phyloP scores from a whole-genome alignment of 2,329 filamentous ascomycete genomes.

The Neobulgaria alba region DNA sequence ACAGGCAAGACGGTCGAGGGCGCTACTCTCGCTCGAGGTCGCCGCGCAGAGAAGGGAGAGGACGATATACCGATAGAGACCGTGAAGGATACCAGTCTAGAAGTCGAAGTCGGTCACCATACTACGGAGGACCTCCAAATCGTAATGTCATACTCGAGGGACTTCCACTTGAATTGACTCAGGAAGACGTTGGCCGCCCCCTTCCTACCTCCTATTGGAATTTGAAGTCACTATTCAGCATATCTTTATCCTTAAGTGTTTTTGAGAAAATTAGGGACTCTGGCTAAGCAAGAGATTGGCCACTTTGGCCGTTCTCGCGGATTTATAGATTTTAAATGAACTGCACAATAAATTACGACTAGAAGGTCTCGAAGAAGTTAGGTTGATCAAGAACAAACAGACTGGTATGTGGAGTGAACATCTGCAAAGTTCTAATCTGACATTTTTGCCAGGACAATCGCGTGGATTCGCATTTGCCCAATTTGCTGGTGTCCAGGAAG shows the following conservation, averaged over 20 bases:
- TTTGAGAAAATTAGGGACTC: constrained; percentile 26
- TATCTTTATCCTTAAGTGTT: constrained; percentile 27
- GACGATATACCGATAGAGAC: constrained; percentile 28
- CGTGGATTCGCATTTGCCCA: constrained; percentile 48
- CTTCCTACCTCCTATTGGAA: constrained; percentile 21
- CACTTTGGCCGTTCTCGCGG: constrained; percentile 25
- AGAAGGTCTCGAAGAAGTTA: constrained; percentile 45
- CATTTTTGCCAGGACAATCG: constrained; percentile 36
- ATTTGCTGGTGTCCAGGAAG: constrained; percentile 40
- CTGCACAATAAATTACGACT: constrained; percentile 42
- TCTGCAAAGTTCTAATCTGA: neutral
- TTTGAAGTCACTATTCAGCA: constrained; percentile 10
- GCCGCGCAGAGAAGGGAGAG: constrained; percentile 26
- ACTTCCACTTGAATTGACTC: constrained; percentile 39
- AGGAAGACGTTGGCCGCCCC: constrained; percentile 43
- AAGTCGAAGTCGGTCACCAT: constrained; percentile 28
- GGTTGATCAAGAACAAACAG: constrained; percentile 48
- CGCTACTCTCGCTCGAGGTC: constrained; percentile 33
- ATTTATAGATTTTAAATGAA: constrained; percentile 46
- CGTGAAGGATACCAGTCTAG: constrained; percentile 27
- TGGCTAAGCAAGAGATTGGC: constrained; percentile 31
- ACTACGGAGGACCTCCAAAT: constrained; percentile 32
- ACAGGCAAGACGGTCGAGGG: constrained; percentile 26
- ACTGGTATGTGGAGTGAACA: constrained; percentile 36
- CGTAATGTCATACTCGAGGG: constrained; percentile 49